Base-by-base conservation (phyloP, 495 filamentous ascomycete genomes). In the Sordaria brevicollis region DNA sequence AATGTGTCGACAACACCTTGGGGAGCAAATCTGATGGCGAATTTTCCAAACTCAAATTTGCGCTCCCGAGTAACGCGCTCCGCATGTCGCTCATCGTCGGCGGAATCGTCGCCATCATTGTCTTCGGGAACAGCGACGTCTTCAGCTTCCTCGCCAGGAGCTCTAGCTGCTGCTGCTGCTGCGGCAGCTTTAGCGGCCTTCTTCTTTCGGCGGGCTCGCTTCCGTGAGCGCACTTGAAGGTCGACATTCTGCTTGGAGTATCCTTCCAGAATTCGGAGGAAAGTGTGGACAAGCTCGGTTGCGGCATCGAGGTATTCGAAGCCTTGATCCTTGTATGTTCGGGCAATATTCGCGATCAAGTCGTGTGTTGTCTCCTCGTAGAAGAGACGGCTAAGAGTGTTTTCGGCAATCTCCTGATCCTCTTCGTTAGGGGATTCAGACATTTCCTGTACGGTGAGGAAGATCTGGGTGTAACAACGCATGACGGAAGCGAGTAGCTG, bases 391-490 rank as follows among this genome's bases (percentile, higher is more conserved):
- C 91, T 95, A 67, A 96, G 90, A 41, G 96, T 97, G 72, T 99
- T 99, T 74, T 99, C 94, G 5, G 96, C 96, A 74, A 99, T 97
- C 71, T 98, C 96, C 78, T 96, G 92, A 74, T 99, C 93, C 10
- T 98, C 96, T 71, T 97, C 94, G 31, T 92, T 84, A 0, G 87
- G 86, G 0, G 92, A 94, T 41, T 90, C 86, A 4, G 89, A 83
- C 96, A 99, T 99, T 70, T 96, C 93, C 75, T 97, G 94, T 4
- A 97, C 90, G 0, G 94, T 97, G 43, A 97, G 83, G n/a, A 99
- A 83, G 65, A 90, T 90, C 75, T 92, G 90, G 3, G 90, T 92
- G 76, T 97, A 96, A 75, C 93, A 97, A 65, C 92, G 89, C 90
- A 97, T 97, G 43, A 90, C 89, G 4, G 94, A 89, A 67, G 93